phyloP scores from a whole-genome alignment of 2,329 filamentous ascomycete genomes.

The Calonectria ilicicola region DNA sequence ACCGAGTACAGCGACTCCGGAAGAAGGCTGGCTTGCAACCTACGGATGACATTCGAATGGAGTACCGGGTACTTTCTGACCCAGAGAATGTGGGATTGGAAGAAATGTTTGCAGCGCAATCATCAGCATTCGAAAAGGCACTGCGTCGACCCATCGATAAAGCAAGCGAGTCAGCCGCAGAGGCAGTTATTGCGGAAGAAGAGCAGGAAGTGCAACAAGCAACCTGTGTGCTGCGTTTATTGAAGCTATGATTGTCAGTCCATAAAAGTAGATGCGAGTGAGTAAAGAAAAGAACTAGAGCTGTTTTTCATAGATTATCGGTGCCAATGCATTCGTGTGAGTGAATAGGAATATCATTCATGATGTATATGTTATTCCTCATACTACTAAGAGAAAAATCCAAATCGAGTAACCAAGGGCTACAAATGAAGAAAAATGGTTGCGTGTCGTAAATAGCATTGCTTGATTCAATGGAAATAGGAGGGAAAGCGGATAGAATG shows the following conservation, averaged over 20 bases:
- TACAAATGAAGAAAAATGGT: too few species aligned
- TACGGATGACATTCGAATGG: conserved; percentile 96
- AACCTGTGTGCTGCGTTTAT: conserved; percentile 80
- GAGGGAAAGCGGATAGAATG: too few species aligned
- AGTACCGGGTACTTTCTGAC: conserved; percentile 85
- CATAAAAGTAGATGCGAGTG: conserved; percentile 21
- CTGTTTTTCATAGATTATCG: background rate
- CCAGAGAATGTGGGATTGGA: conserved; percentile 81
- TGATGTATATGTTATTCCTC: too few species aligned
- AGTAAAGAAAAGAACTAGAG: conserved; percentile 26
- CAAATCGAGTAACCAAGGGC: too few species aligned
- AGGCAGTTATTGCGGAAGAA: conserved; percentile 78
- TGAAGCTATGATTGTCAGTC: conserved; percentile 70
- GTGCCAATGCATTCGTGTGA: background rate
- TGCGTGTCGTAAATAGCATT: too few species aligned
- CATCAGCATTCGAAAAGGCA: conserved; percentile 78
- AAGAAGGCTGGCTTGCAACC: conserved; percentile 93
- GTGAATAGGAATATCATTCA: background rate
- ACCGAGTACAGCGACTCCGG: conserved; percentile 89
- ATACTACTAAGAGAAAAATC: too few species aligned
- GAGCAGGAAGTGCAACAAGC: conserved; percentile 89
- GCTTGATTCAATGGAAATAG: too few species aligned
- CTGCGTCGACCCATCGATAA: conserved; percentile 80
- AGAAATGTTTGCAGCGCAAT: conserved; percentile 76
- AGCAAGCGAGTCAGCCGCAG: conserved; percentile 35